Conservation (phyloP, 208 protist genomes). For the Crithidia thermophila region DNA sequence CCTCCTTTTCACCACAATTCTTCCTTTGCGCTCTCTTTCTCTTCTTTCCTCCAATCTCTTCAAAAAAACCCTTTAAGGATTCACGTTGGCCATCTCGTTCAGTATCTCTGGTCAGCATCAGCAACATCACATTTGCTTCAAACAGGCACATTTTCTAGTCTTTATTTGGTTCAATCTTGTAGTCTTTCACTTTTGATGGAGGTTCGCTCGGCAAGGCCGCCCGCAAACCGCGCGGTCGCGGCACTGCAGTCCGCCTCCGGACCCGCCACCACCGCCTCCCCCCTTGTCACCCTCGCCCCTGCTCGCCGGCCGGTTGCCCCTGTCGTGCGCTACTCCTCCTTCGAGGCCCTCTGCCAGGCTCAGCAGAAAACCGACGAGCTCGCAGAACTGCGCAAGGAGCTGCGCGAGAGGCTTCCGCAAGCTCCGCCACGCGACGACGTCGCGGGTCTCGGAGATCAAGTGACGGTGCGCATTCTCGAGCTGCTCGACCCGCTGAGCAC, state of each 20-base stretch:
- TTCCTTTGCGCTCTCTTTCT: too few species aligned
- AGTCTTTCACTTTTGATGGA: slow-evolving; percentile 8
- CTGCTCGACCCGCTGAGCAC: slow-evolving; percentile 32
- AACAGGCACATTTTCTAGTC: neutral
- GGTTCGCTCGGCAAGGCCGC: slow-evolving; percentile 7
- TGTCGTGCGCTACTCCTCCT: slow-evolving; percentile 45
- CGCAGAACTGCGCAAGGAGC: slow-evolving; percentile 32
- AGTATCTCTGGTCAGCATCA: too few species aligned
- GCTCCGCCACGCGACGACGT: slow-evolving; percentile 53
- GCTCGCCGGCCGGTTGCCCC: neutral
- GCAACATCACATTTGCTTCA: neutral
- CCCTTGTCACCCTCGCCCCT: slow-evolving; percentile 23
- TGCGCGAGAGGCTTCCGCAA: slow-evolving; percentile 36
- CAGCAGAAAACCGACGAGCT: slow-evolving; percentile 39
- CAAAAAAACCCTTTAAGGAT: too few species aligned
- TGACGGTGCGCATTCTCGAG: slow-evolving; percentile 37
- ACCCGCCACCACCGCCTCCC: slow-evolving; percentile 21
- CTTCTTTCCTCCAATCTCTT: neutral
- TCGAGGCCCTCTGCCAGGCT: slow-evolving; percentile 35
- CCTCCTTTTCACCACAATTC: too few species aligned
- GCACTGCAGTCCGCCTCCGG: slow-evolving; percentile 48
- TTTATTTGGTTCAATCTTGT: neutral
- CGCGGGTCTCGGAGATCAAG: slow-evolving; percentile 33
- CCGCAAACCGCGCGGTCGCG: slow-evolving; percentile 68
- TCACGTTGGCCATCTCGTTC: neutral